Evolutionary conservation across 164 flowering plant species (phyloP).

Genomic region (Aristolochia fimbriata): DNA sequence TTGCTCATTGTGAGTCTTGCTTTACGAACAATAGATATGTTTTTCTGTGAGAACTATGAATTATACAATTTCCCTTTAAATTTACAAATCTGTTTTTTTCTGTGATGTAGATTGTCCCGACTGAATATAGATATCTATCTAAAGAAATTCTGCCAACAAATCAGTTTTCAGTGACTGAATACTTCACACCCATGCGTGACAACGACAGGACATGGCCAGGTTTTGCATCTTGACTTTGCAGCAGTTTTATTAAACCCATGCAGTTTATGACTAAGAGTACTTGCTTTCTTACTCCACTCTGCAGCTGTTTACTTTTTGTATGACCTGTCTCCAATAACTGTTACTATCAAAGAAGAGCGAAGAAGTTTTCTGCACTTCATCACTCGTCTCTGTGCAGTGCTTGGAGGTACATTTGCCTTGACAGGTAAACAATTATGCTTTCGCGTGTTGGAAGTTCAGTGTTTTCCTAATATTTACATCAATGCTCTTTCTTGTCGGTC

Average conservation of each 20-base stretch:
- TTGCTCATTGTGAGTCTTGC: too few relatives aligned
- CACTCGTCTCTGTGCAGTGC: constrained; percentile 93
- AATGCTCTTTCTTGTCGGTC: too few relatives aligned
- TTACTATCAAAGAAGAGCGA: constrained; percentile 90
- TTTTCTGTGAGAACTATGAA: neutral
- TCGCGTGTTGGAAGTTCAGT: neutral
- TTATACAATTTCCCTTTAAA: neutral
- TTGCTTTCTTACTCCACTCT: constrained; percentile 4
- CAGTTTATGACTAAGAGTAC: neutral
- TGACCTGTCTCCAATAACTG: constrained; percentile 96
- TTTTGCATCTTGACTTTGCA: constrained; percentile 11
- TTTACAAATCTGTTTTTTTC: constrained; percentile 1
- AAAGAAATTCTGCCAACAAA: constrained; percentile 90
- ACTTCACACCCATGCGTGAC: constrained; percentile 65
- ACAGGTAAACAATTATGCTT: constrained; percentile 44
- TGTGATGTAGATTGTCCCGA: constrained; percentile 69
- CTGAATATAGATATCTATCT: constrained; percentile 78
- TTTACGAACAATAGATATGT: neutral
- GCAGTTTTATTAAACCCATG: neutral
- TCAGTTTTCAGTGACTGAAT: constrained; percentile 96
- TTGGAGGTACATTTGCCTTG: constrained; percentile 97
- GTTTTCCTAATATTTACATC: neutral
- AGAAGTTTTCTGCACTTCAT: constrained; percentile 95
- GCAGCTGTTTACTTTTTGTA: constrained; percentile 97
- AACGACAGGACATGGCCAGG: constrained; percentile 92